Percentiles rank a stretch among this genome's conserved stretches.
These are phyloP conservation scores for Podosphaera fusca DNA, from an alignment of 2,329 filamentous ascomycete species.

Conservation along the genomic window DNA sequence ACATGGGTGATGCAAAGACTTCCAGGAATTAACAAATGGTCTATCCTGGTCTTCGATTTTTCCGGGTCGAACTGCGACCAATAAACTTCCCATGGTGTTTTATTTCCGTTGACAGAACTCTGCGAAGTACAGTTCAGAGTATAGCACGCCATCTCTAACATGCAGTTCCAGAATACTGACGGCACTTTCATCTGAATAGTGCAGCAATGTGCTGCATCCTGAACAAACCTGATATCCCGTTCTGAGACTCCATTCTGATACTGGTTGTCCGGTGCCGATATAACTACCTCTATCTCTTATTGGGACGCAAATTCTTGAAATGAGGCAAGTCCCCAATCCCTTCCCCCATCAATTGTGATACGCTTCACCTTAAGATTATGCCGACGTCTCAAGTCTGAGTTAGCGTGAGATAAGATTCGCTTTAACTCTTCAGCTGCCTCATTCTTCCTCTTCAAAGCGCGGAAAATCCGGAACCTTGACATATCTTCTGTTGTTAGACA, in stretches of 20 bases:
- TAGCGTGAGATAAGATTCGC: background rate
- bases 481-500: background rate
- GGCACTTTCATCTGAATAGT: background rate
- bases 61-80: conserved; percentile 1
- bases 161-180: background rate
- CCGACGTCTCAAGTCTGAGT: background rate
- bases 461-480: background rate
- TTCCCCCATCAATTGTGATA: too few relatives aligned
- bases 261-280: too few relatives aligned
- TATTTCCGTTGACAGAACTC: background rate
- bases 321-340: too few relatives aligned
- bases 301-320: too few relatives aligned
- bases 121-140: background rate
- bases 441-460: conserved; percentile 1
- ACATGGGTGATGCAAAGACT: background rate
- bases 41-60: background rate
- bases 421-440: conserved; percentile 1
- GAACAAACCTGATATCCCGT: too few relatives aligned
- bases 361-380: background rate
- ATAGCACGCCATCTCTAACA: background rate
- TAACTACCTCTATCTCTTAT: too few relatives aligned
- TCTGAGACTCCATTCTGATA: too few relatives aligned
- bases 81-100: conserved; percentile 1
- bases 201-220: background rate
- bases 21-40: background rate